These are phyloP conservation scores for Backusella australiensis DNA, from an alignment of 192 early-diverging fungal genomes.

Conservation along the genomic window DNA sequence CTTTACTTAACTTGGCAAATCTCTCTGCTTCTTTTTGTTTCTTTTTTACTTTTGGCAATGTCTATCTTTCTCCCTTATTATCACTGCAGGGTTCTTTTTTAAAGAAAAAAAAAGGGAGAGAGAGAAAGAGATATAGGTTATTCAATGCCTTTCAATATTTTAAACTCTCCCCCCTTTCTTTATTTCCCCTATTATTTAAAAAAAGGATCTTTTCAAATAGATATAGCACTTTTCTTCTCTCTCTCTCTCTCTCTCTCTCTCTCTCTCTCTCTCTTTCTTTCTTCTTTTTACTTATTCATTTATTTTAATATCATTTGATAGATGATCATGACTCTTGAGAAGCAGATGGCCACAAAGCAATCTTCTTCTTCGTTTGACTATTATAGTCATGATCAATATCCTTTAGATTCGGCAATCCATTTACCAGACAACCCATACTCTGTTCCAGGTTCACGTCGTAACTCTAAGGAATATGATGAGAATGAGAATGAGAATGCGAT, in stretches of 20 bases:
- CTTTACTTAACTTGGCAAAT: not conserved
- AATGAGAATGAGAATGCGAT: constrained; percentile 43
- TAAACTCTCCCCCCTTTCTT: constrained; percentile 21
- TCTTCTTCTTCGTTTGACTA: not conserved
- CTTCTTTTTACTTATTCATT: constrained; percentile 3
- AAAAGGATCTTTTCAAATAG: not conserved
- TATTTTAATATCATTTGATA: constrained; percentile 11
- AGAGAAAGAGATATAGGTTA: not conserved
- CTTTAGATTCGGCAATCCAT: not conserved
- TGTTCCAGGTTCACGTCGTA: constrained; percentile 67
- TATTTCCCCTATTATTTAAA: constrained; percentile 6
- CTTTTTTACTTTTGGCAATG: not conserved
- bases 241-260: too few relatives aligned
- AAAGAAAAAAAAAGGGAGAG: not conserved
- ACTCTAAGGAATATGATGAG: constrained; percentile 62
- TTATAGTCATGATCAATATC: not conserved
- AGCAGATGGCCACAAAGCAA: constrained; percentile 2
- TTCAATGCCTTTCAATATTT: constrained; percentile 27
- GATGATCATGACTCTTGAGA: constrained; percentile 15
- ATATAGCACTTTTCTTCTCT: not conserved
- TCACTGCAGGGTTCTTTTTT: not conserved
- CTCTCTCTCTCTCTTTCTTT: too few relatives aligned
- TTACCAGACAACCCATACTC: constrained; percentile 42
- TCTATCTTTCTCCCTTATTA: not conserved
- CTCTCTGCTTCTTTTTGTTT: not conserved